phyloP scores from a whole-genome alignment of 345 rosid genomes.

The Aquilaria sinensis region DNA sequence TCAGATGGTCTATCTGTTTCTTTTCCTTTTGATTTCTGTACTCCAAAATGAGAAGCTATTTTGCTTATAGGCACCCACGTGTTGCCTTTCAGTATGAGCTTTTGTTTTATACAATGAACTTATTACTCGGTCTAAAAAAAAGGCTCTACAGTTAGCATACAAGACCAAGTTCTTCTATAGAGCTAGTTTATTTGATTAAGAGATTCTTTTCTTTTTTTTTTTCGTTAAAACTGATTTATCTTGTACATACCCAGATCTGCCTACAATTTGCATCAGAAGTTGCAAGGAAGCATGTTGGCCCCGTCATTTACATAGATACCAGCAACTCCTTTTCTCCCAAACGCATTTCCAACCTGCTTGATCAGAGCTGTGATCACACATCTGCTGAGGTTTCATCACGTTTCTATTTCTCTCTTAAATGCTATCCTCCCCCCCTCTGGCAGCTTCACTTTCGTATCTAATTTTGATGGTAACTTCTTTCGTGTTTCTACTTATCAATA shows the following conservation, averaged over 20 bases:
- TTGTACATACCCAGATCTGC: constrained; percentile 44
- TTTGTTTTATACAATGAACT: no score
- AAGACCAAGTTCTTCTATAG: background rate
- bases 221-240: constrained; percentile 4
- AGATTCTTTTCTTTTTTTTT: background rate
- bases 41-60: background rate
- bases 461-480: background rate
- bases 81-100: no score
- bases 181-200: background rate
- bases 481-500: constrained; percentile 1
- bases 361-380: constrained; percentile 23
- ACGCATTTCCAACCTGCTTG: constrained; percentile 43
- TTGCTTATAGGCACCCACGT: constrained; percentile 1
- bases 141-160: no score
- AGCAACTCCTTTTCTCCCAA: constrained; percentile 77
- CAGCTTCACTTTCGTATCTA: background rate
- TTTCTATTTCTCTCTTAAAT: background rate
- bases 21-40: background rate
- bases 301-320: constrained; percentile 62
- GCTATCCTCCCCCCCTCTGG: background rate
- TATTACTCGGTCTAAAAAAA: no score
- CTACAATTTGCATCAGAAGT: constrained; percentile 52
- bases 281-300: constrained; percentile 38
- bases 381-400: constrained; percentile 28
- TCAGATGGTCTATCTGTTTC: background rate